Base-by-base conservation (phyloP, 202 grass and related monocot genomes). In the Musa balbisiana region DNA sequence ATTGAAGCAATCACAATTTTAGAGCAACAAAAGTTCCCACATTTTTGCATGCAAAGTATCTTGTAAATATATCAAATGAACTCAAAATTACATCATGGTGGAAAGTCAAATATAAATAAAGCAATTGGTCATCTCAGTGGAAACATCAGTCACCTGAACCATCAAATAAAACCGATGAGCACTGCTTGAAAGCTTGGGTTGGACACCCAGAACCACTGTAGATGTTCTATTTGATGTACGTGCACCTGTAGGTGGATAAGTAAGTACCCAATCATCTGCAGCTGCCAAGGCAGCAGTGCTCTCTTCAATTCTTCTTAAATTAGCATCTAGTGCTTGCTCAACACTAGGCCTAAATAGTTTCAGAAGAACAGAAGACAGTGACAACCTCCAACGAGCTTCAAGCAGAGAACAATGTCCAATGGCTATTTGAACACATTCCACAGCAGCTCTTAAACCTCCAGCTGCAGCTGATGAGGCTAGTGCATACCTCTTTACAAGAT, bases 401-500 rank as follows among this genome's bases (percentile, higher is more conserved):
- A 97, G 85, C 66, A 98, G 84, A 11, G 91, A 85, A 79, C 87
- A 98, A 84, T 98, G 87, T 0, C 91, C 95, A 73, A 98, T 80
- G 50, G 95, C 85, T 83, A 98, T 94, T 82, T 94, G 88, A 76
- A 98, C 91, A 84, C 91, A 94, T 84, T 98, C 91, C 54, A 89
- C 94, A 78, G 91, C 91, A 78, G 88, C 87, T 78, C 94, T 88
- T 60, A 97, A 84, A n/a, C 94, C 94, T 75, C 94, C 94, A 86
- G 90, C 84, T 79, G 94, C 94, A 68, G 94, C 94, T 79, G 88
- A 98, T 74, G 94, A 98, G 82, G 90, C 86, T 62, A 98, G 75
- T 11, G 86, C 91, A 76, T 98, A 88, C 63, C 94, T 85, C 83
- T 98, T 98, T 51, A 98, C 88, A 69, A 94, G 78, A 24, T 86